These are phyloP conservation scores for Eryngium alpinum DNA, from an alignment of 140 eudicot genomes.

Conservation along the genomic window DNA sequence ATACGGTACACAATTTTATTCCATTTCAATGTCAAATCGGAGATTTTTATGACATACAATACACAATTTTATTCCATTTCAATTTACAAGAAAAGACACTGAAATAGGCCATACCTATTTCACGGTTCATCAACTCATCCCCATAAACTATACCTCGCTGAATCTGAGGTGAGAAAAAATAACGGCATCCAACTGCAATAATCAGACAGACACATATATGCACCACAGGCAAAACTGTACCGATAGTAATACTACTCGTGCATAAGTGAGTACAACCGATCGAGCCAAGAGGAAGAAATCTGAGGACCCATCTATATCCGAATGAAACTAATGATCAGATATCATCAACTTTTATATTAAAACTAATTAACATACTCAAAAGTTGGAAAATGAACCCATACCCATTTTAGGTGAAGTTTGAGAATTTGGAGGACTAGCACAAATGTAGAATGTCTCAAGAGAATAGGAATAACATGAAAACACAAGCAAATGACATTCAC, in stretches of 20 bases:
- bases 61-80: background rate
- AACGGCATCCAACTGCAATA: slow-evolving; percentile 79
- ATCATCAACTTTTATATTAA: slow-evolving; percentile 1
- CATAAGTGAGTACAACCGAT: slow-evolving; percentile 5
- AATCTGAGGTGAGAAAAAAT: slow-evolving; percentile 67
- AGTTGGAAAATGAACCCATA: background rate
- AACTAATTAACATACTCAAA: background rate
- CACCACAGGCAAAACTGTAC: background rate
- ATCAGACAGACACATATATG: slow-evolving; percentile 10
- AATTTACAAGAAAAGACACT: background rate
- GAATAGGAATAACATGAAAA: background rate
- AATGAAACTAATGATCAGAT: slow-evolving; percentile 30
- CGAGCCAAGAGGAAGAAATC: slow-evolving; percentile 82
- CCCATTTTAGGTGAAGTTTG: background rate
- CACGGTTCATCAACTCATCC: slow-evolving; percentile 82
- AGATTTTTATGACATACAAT: no score
- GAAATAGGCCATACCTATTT: slow-evolving; percentile 55
- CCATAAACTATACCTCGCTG: slow-evolving; percentile 81
- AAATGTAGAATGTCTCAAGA: background rate
- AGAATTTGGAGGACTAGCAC: background rate
- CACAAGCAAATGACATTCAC: no score
- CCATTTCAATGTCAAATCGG: no score
- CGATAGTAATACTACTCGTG: background rate
- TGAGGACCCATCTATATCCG: slow-evolving; percentile 74
- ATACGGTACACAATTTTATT: no score